Percentiles rank a stretch among this genome's conserved stretches.
These are phyloP conservation scores for Crithidia mellificae DNA, from an alignment of 208 protist species.

Conservation along the genomic window DNA sequence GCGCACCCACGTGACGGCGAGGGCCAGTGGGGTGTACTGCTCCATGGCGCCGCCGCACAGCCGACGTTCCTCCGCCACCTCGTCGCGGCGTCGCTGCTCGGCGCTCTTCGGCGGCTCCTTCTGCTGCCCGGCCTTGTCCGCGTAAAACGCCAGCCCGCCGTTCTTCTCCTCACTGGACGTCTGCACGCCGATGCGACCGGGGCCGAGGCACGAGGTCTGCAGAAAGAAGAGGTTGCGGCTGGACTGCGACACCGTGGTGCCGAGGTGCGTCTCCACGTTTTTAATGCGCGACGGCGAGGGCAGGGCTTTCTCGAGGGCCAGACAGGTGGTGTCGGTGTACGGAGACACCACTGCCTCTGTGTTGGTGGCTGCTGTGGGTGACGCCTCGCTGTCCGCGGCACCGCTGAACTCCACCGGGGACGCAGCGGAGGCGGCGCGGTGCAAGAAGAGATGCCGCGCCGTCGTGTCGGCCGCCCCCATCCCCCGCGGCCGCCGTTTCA, in stretches of 20 bases:
- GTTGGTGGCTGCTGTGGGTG: neutral
- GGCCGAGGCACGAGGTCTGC: conserved; percentile 56
- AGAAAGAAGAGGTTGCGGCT: conserved; percentile 64
- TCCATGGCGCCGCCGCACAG: conserved; percentile 49
- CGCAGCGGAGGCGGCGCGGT: neutral
- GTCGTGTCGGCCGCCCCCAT: conserved; percentile 13
- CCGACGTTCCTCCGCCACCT: conserved; percentile 27
- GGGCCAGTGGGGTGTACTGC: conserved; percentile 68
- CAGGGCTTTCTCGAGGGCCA: conserved; percentile 41
- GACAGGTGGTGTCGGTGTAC: conserved; percentile 53
- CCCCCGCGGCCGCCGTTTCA: conserved; percentile 31
- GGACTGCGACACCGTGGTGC: conserved; percentile 26
- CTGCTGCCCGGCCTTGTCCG: conserved; percentile 57
- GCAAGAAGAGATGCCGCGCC: conserved; percentile 16
- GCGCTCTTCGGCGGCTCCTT: conserved; percentile 19
- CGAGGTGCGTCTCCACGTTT: conserved; percentile 37
- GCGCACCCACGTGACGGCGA: conserved; percentile 66
- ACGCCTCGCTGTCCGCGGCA: neutral
- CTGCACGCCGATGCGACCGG: conserved; percentile 44
- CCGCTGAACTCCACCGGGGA: no score
- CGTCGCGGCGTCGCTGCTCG: conserved; percentile 32
- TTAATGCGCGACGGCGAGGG: conserved; percentile 22
- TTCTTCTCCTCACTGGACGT: conserved; percentile 4
- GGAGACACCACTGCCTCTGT: neutral
- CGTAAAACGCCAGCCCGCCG: conserved; percentile 63